Base-by-base conservation (phyloP, 768 basidiomycete genomes). In the Lyophyllum semitale region DNA sequence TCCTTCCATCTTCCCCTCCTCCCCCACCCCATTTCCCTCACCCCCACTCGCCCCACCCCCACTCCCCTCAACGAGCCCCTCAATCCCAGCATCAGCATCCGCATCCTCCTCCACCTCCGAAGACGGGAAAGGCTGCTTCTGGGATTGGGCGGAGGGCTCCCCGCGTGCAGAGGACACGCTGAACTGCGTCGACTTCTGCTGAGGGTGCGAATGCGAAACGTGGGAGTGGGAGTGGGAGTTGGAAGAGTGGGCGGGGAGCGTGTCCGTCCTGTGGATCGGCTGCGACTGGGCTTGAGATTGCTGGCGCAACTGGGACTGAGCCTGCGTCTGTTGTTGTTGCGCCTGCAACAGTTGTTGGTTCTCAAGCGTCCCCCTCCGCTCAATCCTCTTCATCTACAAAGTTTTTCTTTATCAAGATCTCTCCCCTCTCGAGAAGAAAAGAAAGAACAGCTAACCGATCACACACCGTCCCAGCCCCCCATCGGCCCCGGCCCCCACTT, bases 401-500 rank as follows among this genome's bases (percentile, higher is more conserved):
- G n/a, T 91, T 91, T 69, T 92, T 92, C 48, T 90, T 81, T n/a
- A n/a, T n/a, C n/a, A n/a, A n/a, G n/a, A n/a, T n/a, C n/a, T 91
- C 69, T 92, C 91, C 48, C 90, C 81, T 69, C 90, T n/a, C n/a
- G n/a, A n/a, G n/a, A n/a, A n/a, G n/a, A n/a, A n/a, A n/a, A n/a
- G n/a, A n/a, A n/a, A n/a, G n/a, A n/a, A n/a, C n/a, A n/a, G n/a
- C n/a, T n/a, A n/a, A 91, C 81, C 89, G 74, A 75, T 92, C 90
- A 64, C 89, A 92, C 0, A 92, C 89, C 0, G 90, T 92, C 20
- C 89, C 90, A 48, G 90, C 90, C 0, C n/a, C 90, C 90, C 70
- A 86, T 81, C 44, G 90, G 90, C 4, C 90, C 90, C 22, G 90
- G 89, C 1, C 90, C 90, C 90, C 90, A 92, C 69, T 92, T 92